Percentiles rank a stretch among this genome's conserved stretches.
Evolutionary conservation across 1,284 basidiomycete species (phyloP).

Genomic region (Heterobasidion annosum): DNA sequence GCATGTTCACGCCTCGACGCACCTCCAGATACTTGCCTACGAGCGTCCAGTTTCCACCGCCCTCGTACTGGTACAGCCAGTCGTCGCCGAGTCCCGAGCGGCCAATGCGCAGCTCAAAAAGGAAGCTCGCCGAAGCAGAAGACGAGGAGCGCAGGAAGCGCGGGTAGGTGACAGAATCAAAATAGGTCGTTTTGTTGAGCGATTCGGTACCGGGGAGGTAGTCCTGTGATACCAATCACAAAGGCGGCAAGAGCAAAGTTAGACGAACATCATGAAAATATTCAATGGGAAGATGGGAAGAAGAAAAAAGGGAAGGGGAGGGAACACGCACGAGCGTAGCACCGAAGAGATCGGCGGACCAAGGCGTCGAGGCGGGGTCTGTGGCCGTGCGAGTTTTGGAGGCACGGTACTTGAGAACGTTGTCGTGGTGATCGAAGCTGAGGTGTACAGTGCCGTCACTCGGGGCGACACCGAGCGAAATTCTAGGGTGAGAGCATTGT

Average conservation of each 20-base stretch:
- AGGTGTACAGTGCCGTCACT: constrained; percentile 32
- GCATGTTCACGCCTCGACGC: neutral
- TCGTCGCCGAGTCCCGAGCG: constrained; percentile 33
- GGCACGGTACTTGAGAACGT: constrained; percentile 27
- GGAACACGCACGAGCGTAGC: constrained; percentile 12
- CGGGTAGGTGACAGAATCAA: constrained; percentile 33
- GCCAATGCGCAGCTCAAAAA: constrained; percentile 31
- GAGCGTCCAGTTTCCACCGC: constrained; percentile 22
- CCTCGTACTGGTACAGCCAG: constrained; percentile 31
- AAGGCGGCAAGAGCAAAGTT: neutral
- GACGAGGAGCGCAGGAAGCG: constrained; percentile 24
- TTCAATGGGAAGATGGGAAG: neutral
- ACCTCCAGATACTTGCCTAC: constrained; percentile 30
- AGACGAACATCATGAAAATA: neutral
- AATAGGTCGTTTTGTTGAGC: constrained; percentile 25
- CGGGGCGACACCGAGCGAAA: constrained; percentile 31
- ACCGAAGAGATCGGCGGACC: constrained; percentile 21
- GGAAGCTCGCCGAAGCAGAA: constrained; percentile 13
- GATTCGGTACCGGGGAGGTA: constrained; percentile 26
- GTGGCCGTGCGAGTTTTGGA: constrained; percentile 24
- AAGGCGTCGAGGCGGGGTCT: constrained; percentile 17
- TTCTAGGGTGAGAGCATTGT: constrained; percentile 14
- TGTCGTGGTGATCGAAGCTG: constrained; percentile 34
- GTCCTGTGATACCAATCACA: constrained; percentile 16
- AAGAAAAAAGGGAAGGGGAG: neutral